Evolutionary conservation across 768 basidiomycete genomes (phyloP).

Genomic region (Leucosporidium yakuticum): DNA sequence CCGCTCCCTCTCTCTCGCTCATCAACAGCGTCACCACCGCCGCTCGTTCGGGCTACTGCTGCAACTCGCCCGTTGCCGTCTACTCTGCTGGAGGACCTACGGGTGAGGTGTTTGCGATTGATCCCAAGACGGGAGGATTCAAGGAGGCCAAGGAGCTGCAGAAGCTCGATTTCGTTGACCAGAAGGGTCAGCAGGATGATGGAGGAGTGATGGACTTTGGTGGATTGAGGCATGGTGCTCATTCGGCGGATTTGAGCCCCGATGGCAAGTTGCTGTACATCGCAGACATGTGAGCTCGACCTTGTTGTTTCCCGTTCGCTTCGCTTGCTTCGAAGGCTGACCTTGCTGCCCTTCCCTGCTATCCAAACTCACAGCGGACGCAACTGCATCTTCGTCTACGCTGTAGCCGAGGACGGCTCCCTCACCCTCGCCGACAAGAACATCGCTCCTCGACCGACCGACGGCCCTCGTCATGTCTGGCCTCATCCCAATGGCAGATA

Average conservation of each 20-base stretch:
- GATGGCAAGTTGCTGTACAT: conserved; percentile 39
- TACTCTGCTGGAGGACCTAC: conserved; percentile 39
- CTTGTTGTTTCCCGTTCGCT: neutral
- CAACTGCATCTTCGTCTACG: conserved; percentile 37
- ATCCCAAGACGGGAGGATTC: conserved; percentile 27
- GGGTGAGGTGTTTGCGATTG: conserved; percentile 35
- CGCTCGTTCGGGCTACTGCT: conserved; percentile 39
- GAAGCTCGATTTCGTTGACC: conserved; percentile 27
- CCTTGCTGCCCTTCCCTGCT: neutral
- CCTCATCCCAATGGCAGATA: conserved; percentile 38
- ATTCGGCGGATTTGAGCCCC: conserved; percentile 38
- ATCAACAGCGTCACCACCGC: conserved; percentile 31
- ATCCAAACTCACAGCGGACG: conserved; percentile 38
- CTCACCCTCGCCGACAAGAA: conserved; percentile 29
- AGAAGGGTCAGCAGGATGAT: conserved; percentile 5
- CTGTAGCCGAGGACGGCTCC: conserved; percentile 1
- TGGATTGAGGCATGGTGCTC: conserved; percentile 38
- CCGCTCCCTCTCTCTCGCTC: conserved; percentile 20
- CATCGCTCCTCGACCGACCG: conserved; percentile 34
- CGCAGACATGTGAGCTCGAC: conserved; percentile 40
- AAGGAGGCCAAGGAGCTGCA: conserved; percentile 10
- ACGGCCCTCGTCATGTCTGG: conserved; percentile 39
- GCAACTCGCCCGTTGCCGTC: conserved; percentile 22
- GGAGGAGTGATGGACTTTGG: conserved; percentile 39
- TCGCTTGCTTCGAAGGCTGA: neutral